phyloP scores from a whole-genome alignment of 768 basidiomycete genomes.

The Macrolepiota dolichaula region DNA sequence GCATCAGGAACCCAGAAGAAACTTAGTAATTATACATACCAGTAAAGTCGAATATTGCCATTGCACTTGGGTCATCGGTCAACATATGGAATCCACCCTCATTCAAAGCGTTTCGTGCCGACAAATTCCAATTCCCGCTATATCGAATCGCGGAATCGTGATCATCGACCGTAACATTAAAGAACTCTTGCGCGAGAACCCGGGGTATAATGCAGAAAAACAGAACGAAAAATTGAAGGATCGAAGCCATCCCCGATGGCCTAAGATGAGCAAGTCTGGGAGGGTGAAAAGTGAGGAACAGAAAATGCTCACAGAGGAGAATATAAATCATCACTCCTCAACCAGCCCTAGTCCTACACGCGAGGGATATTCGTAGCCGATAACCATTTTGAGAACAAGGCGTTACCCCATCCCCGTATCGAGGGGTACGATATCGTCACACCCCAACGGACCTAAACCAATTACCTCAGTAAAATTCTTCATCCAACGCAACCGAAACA shows the following conservation, averaged over 20 bases:
- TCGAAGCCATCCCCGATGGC: constrained; percentile 3
- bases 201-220: not conserved
- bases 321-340: not conserved
- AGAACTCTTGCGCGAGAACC: not conserved
- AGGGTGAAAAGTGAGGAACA: not conserved
- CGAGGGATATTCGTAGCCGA: not conserved
- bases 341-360: not conserved
- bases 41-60: constrained; percentile 6
- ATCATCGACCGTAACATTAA: constrained; percentile 11
- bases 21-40: not conserved
- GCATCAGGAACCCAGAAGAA: not conserved
- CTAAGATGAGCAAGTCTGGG: not conserved
- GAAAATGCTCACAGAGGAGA: not conserved
- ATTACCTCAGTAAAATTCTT: too few species aligned
- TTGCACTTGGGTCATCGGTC: not conserved
- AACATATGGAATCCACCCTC: not conserved
- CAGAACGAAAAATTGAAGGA: not conserved
- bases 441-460: not conserved
- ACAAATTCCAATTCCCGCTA: not conserved
- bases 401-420: not conserved
- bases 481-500: not conserved
- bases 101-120: not conserved
- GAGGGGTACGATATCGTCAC: not conserved
- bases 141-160: constrained; percentile 1
- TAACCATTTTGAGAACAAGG: not conserved